Conservation (phyloP, 164 flowering plant species). For the Malania oleifera region DNA sequence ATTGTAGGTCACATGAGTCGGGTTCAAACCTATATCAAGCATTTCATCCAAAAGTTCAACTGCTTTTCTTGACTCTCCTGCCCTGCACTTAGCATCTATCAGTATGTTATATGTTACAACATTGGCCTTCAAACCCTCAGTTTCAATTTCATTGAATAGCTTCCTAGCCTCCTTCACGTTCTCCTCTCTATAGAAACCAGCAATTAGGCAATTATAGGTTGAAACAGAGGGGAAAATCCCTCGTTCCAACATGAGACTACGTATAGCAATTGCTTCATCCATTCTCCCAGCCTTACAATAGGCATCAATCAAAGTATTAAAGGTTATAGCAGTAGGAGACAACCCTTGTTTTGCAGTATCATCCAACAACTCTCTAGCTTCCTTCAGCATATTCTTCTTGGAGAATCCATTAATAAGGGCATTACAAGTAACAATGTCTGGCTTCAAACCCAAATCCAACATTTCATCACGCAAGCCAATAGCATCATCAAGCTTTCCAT, state of each 20-base stretch:
- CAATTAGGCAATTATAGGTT: slow-evolving; percentile 54
- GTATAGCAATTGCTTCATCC: slow-evolving; percentile 39
- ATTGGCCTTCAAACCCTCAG: slow-evolving; percentile 33
- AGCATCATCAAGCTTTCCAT: slow-evolving; percentile 46
- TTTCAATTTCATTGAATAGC: slow-evolving; percentile 35
- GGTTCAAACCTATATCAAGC: slow-evolving; percentile 38
- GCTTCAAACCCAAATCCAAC: slow-evolving; percentile 34
- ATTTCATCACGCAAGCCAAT: slow-evolving; percentile 34
- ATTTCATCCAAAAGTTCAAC: slow-evolving; percentile 40
- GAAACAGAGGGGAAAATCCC: slow-evolving; percentile 35
- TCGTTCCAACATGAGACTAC: slow-evolving; percentile 27
- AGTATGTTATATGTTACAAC: slow-evolving; percentile 46
- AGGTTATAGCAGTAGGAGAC: slow-evolving; percentile 32
- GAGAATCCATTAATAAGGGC: slow-evolving; percentile 44
- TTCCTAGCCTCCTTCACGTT: slow-evolving; percentile 26
- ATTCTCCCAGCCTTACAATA: slow-evolving; percentile 42
- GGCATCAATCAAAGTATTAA: slow-evolving; percentile 52
- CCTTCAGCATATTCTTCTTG: slow-evolving; percentile 37
- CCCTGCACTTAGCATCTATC: slow-evolving; percentile 34
- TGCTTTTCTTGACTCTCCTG: slow-evolving; percentile 41
- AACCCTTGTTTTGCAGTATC: slow-evolving; percentile 27
- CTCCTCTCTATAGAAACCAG: slow-evolving; percentile 36
- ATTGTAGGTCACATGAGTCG: slow-evolving; percentile 55
- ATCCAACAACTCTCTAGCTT: slow-evolving; percentile 43
- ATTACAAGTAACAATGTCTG: slow-evolving; percentile 48